Evolutionary conservation across 495 filamentous ascomycete species (phyloP).

Genomic region (Penicillium cataractarum): DNA sequence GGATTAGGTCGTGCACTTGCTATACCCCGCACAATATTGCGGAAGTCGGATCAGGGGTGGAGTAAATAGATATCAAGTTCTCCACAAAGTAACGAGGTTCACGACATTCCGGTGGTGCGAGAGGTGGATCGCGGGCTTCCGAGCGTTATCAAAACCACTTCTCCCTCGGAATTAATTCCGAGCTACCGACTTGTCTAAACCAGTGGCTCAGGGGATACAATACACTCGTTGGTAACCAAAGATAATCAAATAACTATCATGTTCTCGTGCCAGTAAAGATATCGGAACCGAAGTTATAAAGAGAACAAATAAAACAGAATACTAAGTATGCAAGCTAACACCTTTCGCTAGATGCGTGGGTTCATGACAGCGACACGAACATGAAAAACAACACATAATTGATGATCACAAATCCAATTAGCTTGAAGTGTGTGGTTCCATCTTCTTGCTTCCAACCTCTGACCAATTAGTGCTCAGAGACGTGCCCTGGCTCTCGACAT

Average conservation of each 20-base stretch:
- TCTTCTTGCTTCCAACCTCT: conserved; percentile 74
- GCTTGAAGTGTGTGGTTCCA: conserved; percentile 70
- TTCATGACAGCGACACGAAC: neutral
- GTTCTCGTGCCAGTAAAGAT: too few species aligned
- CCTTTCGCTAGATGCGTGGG: conserved; percentile 29
- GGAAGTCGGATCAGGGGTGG: neutral
- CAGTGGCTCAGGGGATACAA: too few species aligned
- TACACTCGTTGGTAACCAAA: too few species aligned
- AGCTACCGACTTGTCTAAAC: too few species aligned
- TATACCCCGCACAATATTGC: neutral
- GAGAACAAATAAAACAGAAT: neutral
- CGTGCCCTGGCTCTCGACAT: conserved; percentile 89
- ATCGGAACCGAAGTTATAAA: neutral
- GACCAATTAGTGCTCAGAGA: conserved; percentile 91
- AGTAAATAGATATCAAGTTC: neutral
- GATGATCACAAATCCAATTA: conserved; percentile 19
- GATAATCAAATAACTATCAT: too few species aligned
- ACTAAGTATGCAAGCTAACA: conserved; percentile 12
- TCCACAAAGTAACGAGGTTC: neutral
- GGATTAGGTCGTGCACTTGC: neutral
- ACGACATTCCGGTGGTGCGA: too few species aligned
- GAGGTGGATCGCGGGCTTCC: too few species aligned
- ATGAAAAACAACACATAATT: conserved; percentile 1
- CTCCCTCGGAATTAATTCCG: too few species aligned
- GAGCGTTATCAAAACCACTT: too few species aligned